These are phyloP conservation scores for Trichocomaceae sp. DNA, from an alignment of 2,329 filamentous ascomycete genomes.

Conservation along the genomic window DNA sequence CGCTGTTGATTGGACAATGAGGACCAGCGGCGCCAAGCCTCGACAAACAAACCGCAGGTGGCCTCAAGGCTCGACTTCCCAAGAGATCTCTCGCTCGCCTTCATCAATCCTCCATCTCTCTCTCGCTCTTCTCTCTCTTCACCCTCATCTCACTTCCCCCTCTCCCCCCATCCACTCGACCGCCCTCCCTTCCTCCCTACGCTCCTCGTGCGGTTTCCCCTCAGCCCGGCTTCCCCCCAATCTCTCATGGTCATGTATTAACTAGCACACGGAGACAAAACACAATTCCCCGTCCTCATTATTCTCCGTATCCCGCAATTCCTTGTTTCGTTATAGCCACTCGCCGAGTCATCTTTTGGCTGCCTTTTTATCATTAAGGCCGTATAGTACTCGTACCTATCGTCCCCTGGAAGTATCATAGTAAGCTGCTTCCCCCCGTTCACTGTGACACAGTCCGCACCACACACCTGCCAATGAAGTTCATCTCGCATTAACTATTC, in stretches of 20 bases:
- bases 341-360: not conserved
- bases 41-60: not conserved
- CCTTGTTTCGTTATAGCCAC: not conserved
- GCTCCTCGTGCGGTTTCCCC: not conserved
- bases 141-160: not conserved
- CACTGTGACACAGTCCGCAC: not conserved
- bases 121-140: conserved; percentile 1
- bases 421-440: not conserved
- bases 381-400: not conserved
- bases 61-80: conserved; percentile 6
- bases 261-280: not conserved
- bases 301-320: conserved; percentile 8
- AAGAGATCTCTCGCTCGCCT: not conserved
- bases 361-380: not conserved
- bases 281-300: conserved; percentile 2
- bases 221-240: not conserved
- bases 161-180: not conserved
- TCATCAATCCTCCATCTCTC: not conserved
- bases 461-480: not conserved
- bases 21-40: conserved; percentile 1
- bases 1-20: not conserved
- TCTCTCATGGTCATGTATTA: conserved; percentile 12
- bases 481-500: not conserved
- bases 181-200: not conserved
- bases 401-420: not conserved